These are phyloP conservation scores for Kandelia obovata DNA, from an alignment of 345 rosid genomes.

Conservation along the genomic window DNA sequence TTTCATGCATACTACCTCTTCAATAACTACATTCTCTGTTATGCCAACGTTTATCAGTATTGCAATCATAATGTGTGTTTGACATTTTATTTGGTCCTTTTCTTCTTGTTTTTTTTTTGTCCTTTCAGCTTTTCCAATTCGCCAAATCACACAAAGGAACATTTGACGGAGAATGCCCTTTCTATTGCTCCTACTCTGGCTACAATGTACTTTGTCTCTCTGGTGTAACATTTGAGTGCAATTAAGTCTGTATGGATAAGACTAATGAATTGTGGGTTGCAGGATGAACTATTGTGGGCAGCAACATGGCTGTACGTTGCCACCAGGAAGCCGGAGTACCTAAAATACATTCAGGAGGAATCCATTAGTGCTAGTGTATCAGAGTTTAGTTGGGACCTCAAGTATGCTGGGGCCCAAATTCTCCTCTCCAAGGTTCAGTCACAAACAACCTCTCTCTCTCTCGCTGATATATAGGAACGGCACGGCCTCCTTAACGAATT, in stretches of 20 bases:
- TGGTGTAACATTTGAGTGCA: not conserved
- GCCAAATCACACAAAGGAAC: conserved; percentile 68
- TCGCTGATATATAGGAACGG: too few species aligned
- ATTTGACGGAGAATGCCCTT: conserved; percentile 95
- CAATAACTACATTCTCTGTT: too few species aligned
- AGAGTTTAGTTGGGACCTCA: conserved; percentile 95
- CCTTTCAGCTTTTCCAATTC: conserved; percentile 58
- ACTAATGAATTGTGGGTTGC: conserved; percentile 4
- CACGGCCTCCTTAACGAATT: too few species aligned
- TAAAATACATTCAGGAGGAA: conserved; percentile 51
- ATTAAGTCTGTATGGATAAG: not conserved
- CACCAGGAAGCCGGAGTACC: conserved; percentile 34
- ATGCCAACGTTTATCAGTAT: too few species aligned
- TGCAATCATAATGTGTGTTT: too few species aligned
- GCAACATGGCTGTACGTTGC: conserved; percentile 85
- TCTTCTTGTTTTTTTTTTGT: not conserved
- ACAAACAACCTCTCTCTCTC: too few species aligned
- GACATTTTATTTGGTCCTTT: not conserved
- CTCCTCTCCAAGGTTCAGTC: conserved; percentile 55
- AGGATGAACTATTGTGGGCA: conserved; percentile 97
- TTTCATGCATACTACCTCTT: not conserved
- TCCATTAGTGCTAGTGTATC: conserved; percentile 53
- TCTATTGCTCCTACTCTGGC: conserved; percentile 91
- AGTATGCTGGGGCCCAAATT: conserved; percentile 79
- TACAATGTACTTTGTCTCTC: conserved; percentile 49